Evolutionary conservation across 257 asterid species (phyloP).

Genomic region (Rubia yunnanensis): DNA sequence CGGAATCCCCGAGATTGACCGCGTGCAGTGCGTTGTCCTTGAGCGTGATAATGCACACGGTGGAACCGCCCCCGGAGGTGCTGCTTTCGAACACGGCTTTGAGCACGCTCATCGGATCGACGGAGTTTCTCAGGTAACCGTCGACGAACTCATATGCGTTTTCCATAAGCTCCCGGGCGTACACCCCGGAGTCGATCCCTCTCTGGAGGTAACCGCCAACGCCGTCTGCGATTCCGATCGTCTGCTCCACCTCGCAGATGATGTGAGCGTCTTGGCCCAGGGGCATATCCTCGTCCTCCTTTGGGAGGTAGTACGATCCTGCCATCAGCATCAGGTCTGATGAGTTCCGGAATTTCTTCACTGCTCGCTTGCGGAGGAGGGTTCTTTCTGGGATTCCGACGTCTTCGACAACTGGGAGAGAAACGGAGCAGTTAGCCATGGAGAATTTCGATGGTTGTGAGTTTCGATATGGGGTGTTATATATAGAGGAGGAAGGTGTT

Average conservation of each 20-base stretch:
- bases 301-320: constrained; percentile 24
- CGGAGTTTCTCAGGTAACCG: neutral
- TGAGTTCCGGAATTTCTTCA: neutral
- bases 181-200: constrained; percentile 31
- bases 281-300: constrained; percentile 10
- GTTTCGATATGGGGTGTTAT: too few species aligned
- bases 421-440: too few species aligned
- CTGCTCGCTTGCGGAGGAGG: neutral
- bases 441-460: too few species aligned
- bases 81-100: constrained; percentile 17
- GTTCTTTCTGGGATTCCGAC: neutral
- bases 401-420: too few species aligned
- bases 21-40: constrained; percentile 17
- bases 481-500: too few species aligned
- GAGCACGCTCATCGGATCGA: constrained; percentile 15
- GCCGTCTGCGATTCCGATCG: constrained; percentile 38
- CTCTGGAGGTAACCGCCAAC: constrained; percentile 26
- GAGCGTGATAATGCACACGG: constrained; percentile 32
- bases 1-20: constrained; percentile 38
- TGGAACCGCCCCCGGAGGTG: constrained; percentile 18
- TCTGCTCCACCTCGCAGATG: constrained; percentile 8
- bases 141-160: neutral
- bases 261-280: constrained; percentile 33
- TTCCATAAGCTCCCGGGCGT: constrained; percentile 26
- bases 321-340: constrained; percentile 9